A percentile compares a stretch with the other conserved stretches of the same genome.
Evolutionary conservation across 192 early-diverging fungal genomes (phyloP).

Genomic region (Anaeromyces robustus): DNA sequence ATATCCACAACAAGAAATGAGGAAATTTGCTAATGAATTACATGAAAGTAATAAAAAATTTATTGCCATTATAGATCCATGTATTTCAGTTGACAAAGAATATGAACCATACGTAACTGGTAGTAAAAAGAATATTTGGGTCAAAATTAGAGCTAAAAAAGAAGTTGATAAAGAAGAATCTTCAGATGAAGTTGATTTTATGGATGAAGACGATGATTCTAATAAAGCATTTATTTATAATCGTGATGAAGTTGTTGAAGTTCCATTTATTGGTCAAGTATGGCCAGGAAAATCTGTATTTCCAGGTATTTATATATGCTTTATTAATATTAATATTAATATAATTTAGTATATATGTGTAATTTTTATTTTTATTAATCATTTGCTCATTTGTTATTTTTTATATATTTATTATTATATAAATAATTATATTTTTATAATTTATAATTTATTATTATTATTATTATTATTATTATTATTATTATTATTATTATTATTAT

Average conservation of each 20-base stretch:
- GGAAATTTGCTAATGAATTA: slow-evolving; percentile 21
- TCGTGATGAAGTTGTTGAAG: slow-evolving; percentile 18
- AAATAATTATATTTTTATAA: too few species aligned
- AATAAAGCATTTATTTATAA: not conserved
- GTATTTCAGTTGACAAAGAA: slow-evolving; percentile 24
- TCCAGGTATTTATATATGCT: slow-evolving; percentile 11
- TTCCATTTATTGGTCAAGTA: slow-evolving; percentile 25
- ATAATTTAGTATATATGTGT: too few species aligned
- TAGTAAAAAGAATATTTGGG: slow-evolving; percentile 27
- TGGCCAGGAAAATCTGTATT: slow-evolving; percentile 51
- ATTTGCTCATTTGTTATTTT: too few species aligned
- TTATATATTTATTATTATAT: too few species aligned
- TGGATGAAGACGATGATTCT: not conserved
- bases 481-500: too few species aligned
- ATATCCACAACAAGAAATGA: slow-evolving; percentile 32
- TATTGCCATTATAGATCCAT: slow-evolving; percentile 51
- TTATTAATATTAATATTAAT: too few species aligned
- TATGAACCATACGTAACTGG: slow-evolving; percentile 36
- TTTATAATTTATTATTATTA: too few species aligned
- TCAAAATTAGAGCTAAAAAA: slow-evolving; percentile 16
- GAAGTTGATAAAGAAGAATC: not conserved
- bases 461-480: too few species aligned
- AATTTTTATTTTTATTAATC: too few species aligned
- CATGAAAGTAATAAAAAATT: slow-evolving; percentile 29
- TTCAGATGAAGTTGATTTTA: not conserved